phyloP scores from a whole-genome alignment of 257 asterid species.

The Fraxinus quadrangulata region DNA sequence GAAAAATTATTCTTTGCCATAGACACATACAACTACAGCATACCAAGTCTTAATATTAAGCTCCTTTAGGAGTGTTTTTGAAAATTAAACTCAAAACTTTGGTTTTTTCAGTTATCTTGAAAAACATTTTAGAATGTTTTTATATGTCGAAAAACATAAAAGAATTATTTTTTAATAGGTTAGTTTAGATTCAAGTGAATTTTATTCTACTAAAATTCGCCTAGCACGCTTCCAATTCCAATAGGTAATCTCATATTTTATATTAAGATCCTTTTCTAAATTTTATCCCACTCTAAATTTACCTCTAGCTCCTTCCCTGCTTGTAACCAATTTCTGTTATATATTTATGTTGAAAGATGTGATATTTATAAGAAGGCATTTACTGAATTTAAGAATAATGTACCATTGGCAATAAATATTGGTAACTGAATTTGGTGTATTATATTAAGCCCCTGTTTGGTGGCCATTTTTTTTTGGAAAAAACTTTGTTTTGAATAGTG shows the following conservation, averaged over 20 bases:
- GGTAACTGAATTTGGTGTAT: conserved; percentile 1
- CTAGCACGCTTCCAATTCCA: background rate
- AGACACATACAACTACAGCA: background rate
- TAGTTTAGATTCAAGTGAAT: background rate
- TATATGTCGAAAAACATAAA: background rate
- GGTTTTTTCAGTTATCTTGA: background rate
- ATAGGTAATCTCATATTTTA: background rate
- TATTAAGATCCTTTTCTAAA: background rate
- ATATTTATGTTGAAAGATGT: background rate
- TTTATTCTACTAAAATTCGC: background rate
- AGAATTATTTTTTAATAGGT: background rate
- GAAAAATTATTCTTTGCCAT: background rate
- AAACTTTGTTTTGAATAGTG: too few relatives aligned
- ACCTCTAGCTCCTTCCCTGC: background rate
- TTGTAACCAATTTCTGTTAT: background rate
- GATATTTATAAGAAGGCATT: background rate
- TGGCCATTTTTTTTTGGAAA: too few relatives aligned
- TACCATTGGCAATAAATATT: conserved; percentile 10
- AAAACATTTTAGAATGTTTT: background rate
- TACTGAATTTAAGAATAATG: conserved; percentile 7
- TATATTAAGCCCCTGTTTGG: background rate
- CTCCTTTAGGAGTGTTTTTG: background rate
- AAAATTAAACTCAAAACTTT: background rate
- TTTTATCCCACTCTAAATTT: background rate
- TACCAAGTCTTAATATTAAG: background rate